Conservation (phyloP, 2,329 filamentous ascomycete species). For the Pseudogymnoascus sp. region DNA sequence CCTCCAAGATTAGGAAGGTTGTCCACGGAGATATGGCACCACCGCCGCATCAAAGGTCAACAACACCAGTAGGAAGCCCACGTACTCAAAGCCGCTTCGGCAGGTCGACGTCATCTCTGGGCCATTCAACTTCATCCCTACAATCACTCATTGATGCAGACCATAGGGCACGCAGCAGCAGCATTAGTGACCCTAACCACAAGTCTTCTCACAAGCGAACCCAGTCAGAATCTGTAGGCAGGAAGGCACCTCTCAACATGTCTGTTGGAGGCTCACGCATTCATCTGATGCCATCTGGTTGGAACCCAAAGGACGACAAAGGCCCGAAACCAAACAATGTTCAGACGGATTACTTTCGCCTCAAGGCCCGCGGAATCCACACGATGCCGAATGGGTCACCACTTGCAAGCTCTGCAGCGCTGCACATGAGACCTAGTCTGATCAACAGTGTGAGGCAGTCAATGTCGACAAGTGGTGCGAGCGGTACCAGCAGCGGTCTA, state of each 20-base stretch:
- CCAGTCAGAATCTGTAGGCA: not conserved
- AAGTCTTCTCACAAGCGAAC: conserved; percentile 6
- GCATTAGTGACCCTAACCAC: not conserved
- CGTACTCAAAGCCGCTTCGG: not conserved
- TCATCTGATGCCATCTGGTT: not conserved
- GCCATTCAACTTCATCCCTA: conserved; percentile 5
- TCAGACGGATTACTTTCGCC: conserved; percentile 30
- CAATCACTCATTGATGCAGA: conserved; percentile 8
- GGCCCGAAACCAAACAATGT: conserved; percentile 25
- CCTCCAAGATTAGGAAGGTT: conserved; percentile 18
- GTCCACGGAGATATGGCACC: conserved; percentile 15
- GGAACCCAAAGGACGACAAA: conserved; percentile 6
- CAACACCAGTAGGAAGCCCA: conserved; percentile 3
- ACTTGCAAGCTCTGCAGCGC: conserved; percentile 25
- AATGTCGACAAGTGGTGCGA: conserved; percentile 18
- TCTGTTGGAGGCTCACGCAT: conserved; percentile 5
- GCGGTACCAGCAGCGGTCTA: conserved; percentile 10
- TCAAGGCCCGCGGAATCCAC: conserved; percentile 29
- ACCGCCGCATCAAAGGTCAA: not conserved
- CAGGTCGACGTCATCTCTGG: conserved; percentile 1
- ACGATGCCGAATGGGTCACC: conserved; percentile 26
- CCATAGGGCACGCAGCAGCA: not conserved
- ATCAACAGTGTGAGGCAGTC: conserved; percentile 19
- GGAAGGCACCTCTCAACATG: not conserved
- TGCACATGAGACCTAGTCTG: conserved; percentile 23